A percentile compares a stretch with the other conserved stretches of the same genome.
These are phyloP conservation scores for Arachis monticola DNA, from an alignment of 331 rosid genomes.

Conservation along the genomic window DNA sequence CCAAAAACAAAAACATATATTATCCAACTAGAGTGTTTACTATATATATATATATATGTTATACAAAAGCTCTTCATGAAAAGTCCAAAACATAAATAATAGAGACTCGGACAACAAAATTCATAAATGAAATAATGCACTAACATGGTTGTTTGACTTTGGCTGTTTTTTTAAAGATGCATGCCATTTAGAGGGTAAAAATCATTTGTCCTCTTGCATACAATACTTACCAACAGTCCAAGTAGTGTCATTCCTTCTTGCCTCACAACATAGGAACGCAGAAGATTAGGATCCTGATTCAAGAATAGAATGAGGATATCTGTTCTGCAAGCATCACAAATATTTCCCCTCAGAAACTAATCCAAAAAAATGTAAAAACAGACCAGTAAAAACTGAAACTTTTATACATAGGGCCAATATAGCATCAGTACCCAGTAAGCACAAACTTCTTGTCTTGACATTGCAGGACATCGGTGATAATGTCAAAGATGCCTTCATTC, in stretches of 20 bases:
- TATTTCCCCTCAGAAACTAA: conserved; percentile 46
- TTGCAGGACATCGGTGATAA: conserved; percentile 75
- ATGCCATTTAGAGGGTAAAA: neutral
- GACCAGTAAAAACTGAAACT: conserved; percentile 24
- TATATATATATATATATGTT: neutral
- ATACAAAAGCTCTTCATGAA: neutral
- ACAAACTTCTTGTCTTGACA: conserved; percentile 88
- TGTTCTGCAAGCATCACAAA: conserved; percentile 91
- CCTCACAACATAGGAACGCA: conserved; percentile 82
- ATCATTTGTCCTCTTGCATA: neutral
- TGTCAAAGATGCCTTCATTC: conserved; percentile 90
- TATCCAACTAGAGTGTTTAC: neutral
- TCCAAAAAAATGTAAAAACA: conserved; percentile 12
- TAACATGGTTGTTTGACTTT: conserved; percentile 2
- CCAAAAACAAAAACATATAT: too few species aligned
- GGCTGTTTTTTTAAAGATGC: conserved; percentile 3
- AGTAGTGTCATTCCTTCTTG: conserved; percentile 84
- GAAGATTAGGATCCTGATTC: conserved; percentile 93
- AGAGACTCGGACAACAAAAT: neutral
- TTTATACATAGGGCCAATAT: conserved; percentile 29
- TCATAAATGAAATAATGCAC: neutral
- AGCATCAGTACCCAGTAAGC: conserved; percentile 75
- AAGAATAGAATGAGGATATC: conserved; percentile 92
- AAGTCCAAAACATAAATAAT: conserved; percentile 4
- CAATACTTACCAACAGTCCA: conserved; percentile 73